These are phyloP conservation scores for Salix purpurea DNA, from an alignment of 345 rosid species.

Conservation along the genomic window DNA sequence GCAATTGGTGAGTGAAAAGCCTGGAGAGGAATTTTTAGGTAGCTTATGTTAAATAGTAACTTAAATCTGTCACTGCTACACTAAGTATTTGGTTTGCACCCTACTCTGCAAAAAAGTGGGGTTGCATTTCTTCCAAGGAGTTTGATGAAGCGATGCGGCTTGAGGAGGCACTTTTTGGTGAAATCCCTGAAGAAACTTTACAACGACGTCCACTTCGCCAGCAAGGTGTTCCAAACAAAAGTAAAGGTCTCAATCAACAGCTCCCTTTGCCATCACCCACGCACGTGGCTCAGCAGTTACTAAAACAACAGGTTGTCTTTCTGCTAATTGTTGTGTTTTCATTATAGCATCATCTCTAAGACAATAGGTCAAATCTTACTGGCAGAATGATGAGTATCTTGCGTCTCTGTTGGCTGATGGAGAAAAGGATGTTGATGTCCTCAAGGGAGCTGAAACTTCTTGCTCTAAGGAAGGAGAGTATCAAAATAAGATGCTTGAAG, in stretches of 20 bases:
- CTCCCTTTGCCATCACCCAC: conserved; percentile 25
- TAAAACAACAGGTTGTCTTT: conserved; percentile 41
- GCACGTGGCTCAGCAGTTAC: conserved; percentile 15
- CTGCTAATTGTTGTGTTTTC: conserved; percentile 1
- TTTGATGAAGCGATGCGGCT: conserved; percentile 60
- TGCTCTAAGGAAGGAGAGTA: conserved; percentile 22
- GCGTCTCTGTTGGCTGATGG: conserved; percentile 39
- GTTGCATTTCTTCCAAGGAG: conserved; percentile 58
- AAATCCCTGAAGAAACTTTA: conserved; percentile 32
- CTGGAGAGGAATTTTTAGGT: not conserved
- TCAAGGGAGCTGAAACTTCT: conserved; percentile 31
- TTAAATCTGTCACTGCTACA: not conserved
- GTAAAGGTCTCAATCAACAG: conserved; percentile 6
- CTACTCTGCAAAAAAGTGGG: conserved; percentile 43
- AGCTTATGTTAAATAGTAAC: conserved; percentile 5
- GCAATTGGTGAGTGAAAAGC: conserved; percentile 25
- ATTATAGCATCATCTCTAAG: conserved; percentile 5
- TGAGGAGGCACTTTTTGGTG: conserved; percentile 55
- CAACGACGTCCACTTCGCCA: conserved; percentile 9
- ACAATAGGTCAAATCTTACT: conserved; percentile 3
- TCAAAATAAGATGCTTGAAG: conserved; percentile 21
- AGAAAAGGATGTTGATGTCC: conserved; percentile 32
- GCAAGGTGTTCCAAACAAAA: conserved; percentile 14
- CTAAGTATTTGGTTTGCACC: conserved; percentile 3
- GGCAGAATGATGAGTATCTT: conserved; percentile 44